Evolutionary conservation across 2,329 filamentous ascomycete genomes (phyloP), one percentile per base, ranked within the genome.

Genomic region (Claviceps pazoutovae): DNA sequence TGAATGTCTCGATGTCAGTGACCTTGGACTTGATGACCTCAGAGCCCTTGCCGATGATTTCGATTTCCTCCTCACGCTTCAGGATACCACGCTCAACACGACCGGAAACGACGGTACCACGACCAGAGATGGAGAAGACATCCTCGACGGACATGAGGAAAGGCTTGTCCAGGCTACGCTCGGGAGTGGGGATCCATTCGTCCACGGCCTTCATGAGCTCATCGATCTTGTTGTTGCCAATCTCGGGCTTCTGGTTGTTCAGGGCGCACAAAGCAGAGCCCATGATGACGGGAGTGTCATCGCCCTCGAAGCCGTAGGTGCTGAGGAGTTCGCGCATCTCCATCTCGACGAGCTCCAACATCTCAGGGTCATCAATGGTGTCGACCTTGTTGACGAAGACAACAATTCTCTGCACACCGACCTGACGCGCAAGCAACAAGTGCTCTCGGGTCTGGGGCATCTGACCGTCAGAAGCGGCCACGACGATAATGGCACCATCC

Each of bases 311-410:
- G 56, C 89, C 90, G 72, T 98, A 98, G 62, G 83, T 84, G 64
- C 66, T 81, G 55, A 98, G 84, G 52, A 98, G 83, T 75, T 98
- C 93, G 66, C 93, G 88, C 93, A 98, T 98, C 78, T 98, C 93
- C 86, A 98, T 95, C 81, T 98, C 93, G 68, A 98, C 93, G 54
- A 98, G 87, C 76, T 98, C 93, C 82, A 98, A 81, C 93, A 98
- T 98, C 74, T 98, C 93, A 56, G 88, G 86, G 76, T 98, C 93
- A 62, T 97, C 91, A 57, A 98, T 82, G 59, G 89, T 88, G 70
- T 98, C 93, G 68, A 97, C 80, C 81, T 98, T 98, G 86, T 98
- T 98, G 72, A 98, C 93, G 70, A 98, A 98, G 62, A 98, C 94
- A 58, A 98, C 93, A 60, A 97, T 91, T 74, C 83, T 88, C 78